A percentile compares a stretch with the other conserved stretches of the same genome.
Evolutionary conservation across 495 filamentous ascomycete genomes (phyloP).

Genomic region (Daldinia bambusicola): DNA sequence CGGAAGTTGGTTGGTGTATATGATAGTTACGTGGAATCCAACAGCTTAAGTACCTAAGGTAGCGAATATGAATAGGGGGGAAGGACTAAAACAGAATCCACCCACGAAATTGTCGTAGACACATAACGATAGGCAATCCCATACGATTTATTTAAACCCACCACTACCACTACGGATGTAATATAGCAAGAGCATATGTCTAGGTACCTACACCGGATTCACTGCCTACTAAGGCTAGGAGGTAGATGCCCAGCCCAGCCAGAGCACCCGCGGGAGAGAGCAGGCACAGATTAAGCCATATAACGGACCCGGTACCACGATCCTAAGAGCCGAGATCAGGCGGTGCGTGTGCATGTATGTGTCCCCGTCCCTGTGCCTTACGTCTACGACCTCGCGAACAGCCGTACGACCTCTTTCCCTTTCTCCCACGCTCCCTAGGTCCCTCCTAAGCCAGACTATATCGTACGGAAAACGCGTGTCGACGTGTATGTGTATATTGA

Average conservation of each 20-base stretch:
- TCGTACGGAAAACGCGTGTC: constrained; percentile 6
- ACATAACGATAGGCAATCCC: not conserved
- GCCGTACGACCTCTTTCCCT: not conserved
- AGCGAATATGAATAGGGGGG: too few species aligned
- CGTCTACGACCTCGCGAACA: not conserved
- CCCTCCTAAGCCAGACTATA: not conserved
- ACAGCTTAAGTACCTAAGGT: too few species aligned
- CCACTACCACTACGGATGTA: too few species aligned
- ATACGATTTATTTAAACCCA: not conserved
- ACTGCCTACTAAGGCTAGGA: too few species aligned
- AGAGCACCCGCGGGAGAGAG: constrained; percentile 3
- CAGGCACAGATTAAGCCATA: constrained; percentile 23
- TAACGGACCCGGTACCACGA: constrained; percentile 25
- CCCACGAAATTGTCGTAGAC: not conserved
- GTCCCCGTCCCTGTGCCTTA: not conserved
- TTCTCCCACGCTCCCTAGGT: too few species aligned
- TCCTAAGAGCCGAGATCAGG: constrained; percentile 14
- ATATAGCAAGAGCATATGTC: too few species aligned
- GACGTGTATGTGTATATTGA: not conserved
- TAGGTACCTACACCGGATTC: constrained; percentile 1
- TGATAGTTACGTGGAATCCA: too few species aligned
- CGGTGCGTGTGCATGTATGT: not conserved
- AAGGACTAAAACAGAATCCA: too few species aligned
- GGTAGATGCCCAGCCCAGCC: not conserved
- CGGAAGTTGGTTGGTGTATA: too few species aligned